phyloP scores from a whole-genome alignment of 2,329 filamentous ascomycete genomes.

The Lojkania enalia region DNA sequence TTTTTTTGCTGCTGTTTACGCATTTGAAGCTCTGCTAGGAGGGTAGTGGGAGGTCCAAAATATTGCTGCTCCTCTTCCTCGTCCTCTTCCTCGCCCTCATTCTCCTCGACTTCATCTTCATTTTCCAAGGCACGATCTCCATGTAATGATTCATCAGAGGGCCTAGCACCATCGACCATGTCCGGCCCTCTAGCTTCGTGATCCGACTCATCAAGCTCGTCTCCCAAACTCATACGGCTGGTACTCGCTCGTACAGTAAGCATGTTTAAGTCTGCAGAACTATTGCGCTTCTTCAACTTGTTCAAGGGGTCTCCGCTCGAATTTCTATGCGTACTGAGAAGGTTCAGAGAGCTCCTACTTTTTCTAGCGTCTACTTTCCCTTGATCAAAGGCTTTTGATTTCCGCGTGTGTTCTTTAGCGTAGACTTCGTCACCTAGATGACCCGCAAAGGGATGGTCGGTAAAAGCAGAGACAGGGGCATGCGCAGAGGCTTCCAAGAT shows the following conservation, averaged over 20 bases:
- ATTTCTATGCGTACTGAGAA: constrained; percentile 44
- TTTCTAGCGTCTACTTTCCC: constrained; percentile 33
- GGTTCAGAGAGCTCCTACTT: constrained; percentile 43
- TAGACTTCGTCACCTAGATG: constrained; percentile 76
- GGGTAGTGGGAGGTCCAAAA: constrained; percentile 79
- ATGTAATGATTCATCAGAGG: constrained; percentile 20
- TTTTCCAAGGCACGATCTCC: constrained; percentile 13
- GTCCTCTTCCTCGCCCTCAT: constrained; percentile 48
- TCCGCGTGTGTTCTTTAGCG: constrained; percentile 52
- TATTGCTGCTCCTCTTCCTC: constrained; percentile 50
- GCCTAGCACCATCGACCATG: constrained; percentile 18
- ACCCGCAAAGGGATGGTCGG: constrained; percentile 82
- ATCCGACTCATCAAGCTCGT: constrained; percentile 34
- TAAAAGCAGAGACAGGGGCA: constrained; percentile 89
- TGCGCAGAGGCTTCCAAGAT: constrained; percentile 87
- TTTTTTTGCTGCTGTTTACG: constrained; percentile 87
- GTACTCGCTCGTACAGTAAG: constrained; percentile 37
- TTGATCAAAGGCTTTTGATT: constrained; percentile 31
- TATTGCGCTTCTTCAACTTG: constrained; percentile 48
- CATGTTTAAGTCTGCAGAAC: constrained; percentile 43
- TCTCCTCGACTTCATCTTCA: constrained; percentile 26
- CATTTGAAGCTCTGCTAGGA: constrained; percentile 88
- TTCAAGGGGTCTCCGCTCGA: constrained; percentile 43
- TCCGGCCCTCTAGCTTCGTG: constrained; percentile 37
- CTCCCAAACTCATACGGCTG: constrained; percentile 42